Evolutionary conservation across 345 rosid genomes (phyloP).

Genomic region (Jatropha curcas): DNA sequence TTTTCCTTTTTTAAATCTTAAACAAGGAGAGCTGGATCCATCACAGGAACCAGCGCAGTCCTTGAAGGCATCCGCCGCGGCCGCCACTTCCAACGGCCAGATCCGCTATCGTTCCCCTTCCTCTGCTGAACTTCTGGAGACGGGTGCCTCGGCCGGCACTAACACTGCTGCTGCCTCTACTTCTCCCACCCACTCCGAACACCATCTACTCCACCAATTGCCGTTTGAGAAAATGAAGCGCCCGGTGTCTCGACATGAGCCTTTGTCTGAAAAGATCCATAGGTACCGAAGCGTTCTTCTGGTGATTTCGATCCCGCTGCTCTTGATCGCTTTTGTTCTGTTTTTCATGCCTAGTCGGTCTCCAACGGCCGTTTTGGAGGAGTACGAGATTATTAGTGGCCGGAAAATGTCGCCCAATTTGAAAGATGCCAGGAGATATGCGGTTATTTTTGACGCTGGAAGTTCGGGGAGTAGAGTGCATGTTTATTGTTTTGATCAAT

Average conservation of each 20-base stretch:
- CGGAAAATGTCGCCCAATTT: constrained; percentile 51
- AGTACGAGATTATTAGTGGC: constrained; percentile 39
- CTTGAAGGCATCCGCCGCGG: constrained; percentile 56
- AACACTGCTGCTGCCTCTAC: constrained; percentile 45
- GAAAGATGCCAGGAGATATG: constrained; percentile 49
- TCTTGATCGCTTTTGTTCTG: constrained; percentile 57
- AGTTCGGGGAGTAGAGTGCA: constrained; percentile 98
- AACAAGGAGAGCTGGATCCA: constrained; percentile 76
- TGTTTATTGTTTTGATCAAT: constrained; percentile 83
- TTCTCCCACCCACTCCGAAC: constrained; percentile 40
- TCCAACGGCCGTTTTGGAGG: constrained; percentile 39
- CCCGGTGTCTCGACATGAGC: constrained; percentile 44
- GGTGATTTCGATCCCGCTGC: constrained; percentile 64
- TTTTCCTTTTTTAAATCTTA: not conserved
- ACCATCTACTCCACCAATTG: constrained; percentile 34
- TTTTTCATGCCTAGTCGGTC: constrained; percentile 59
- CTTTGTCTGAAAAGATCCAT: constrained; percentile 77
- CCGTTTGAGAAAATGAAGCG: constrained; percentile 57
- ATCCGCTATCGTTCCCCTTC: constrained; percentile 82
- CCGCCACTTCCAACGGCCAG: constrained; percentile 68
- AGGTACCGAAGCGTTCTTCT: constrained; percentile 60
- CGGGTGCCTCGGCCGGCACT: constrained; percentile 36
- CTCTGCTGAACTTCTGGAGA: constrained; percentile 22
- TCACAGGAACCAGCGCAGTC: constrained; percentile 64
- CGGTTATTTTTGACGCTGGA: constrained; percentile 90